A percentile compares a stretch with the other conserved stretches of the same genome.
phyloP scores from a whole-genome alignment of 768 basidiomycete genomes.

The Boletus insuetus region DNA sequence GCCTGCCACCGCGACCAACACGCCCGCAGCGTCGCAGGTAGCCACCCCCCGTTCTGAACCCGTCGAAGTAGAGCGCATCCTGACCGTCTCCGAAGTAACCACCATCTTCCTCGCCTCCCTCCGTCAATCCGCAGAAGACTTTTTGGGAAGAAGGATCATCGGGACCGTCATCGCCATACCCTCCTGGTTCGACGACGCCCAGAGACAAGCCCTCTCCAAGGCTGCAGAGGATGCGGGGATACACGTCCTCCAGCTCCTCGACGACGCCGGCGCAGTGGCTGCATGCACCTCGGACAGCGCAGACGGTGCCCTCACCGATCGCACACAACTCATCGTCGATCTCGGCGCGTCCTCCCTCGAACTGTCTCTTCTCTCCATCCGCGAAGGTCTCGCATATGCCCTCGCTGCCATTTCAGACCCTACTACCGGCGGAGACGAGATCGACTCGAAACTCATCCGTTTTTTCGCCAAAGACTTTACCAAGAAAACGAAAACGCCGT shows the following conservation, averaged over 20 bases:
- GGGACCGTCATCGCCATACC: constrained; percentile 87
- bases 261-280: constrained; percentile 76
- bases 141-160: constrained; percentile 74
- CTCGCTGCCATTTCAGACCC: constrained; percentile 50
- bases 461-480: constrained; percentile 96
- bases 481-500: constrained; percentile 84
- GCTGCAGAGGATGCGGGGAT: constrained; percentile 83
- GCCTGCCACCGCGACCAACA: constrained; percentile 51
- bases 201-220: constrained; percentile 65
- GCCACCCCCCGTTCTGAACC: constrained; percentile 76
- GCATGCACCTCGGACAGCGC: constrained; percentile 50
- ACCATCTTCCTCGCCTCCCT: constrained; percentile 84
- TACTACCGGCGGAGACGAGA: constrained; percentile 60
- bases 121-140: constrained; percentile 84
- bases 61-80: constrained; percentile 58
- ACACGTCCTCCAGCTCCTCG: constrained; percentile 79
- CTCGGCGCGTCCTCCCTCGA: constrained; percentile 73
- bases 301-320: constrained; percentile 48
- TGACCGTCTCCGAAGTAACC: constrained; percentile 82
- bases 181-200: constrained; percentile 64
- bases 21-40: constrained; percentile 63
- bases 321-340: constrained; percentile 79
- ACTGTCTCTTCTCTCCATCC: constrained; percentile 68
- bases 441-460: constrained; percentile 81
- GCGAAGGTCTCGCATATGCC: constrained; percentile 68